Evolutionary conservation across 257 asterid genomes (phyloP).

Genomic region (Nyctanthes arbortristis): DNA sequence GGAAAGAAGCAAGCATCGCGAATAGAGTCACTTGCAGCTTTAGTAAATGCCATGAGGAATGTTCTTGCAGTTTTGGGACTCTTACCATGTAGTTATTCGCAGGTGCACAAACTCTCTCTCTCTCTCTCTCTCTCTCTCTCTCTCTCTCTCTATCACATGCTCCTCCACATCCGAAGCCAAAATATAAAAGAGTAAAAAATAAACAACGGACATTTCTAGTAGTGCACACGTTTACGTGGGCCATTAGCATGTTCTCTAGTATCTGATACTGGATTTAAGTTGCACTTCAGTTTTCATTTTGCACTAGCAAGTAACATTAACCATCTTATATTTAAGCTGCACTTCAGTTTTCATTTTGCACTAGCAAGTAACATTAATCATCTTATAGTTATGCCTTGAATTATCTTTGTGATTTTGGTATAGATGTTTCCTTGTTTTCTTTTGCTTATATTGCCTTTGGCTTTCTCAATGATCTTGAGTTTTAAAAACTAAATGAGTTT

Average conservation of each 20-base stretch:
- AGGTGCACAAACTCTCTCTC: constrained; percentile 48
- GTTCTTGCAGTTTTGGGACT: constrained; percentile 72
- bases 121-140: constrained; percentile 4
- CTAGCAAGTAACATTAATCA: not conserved
- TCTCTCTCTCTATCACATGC: constrained; percentile 2
- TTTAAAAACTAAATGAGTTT: not conserved
- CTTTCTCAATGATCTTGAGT: not conserved
- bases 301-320: not conserved
- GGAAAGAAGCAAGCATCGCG: constrained; percentile 86
- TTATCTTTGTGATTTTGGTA: no score
- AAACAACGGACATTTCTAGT: not conserved
- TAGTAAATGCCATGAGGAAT: constrained; percentile 53
- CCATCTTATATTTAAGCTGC: no score
- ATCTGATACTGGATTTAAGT: not conserved
- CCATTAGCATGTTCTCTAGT: not conserved
- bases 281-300: not conserved
- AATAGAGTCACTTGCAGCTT: constrained; percentile 72
- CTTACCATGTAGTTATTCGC: constrained; percentile 65
- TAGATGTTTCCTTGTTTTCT: no score
- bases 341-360: not conserved
- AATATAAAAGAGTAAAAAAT: not conserved
- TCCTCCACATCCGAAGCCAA: not conserved
- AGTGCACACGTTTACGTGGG: not conserved
- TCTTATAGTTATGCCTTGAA: not conserved
- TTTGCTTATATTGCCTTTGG: no score